Conservation (phyloP, 257 asterid species). For the Lycium barbarum region DNA sequence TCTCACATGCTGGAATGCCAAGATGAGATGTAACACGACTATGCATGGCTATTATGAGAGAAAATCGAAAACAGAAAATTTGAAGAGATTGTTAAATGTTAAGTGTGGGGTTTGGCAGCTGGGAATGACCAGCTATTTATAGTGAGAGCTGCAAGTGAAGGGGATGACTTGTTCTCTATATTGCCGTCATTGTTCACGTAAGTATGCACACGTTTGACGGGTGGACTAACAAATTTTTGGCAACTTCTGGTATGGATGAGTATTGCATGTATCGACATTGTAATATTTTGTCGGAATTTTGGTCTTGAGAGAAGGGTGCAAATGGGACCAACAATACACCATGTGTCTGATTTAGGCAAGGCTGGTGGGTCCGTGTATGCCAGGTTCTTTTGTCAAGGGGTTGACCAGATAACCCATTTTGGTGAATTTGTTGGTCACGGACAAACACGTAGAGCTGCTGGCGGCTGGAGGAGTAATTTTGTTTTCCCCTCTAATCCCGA, state of each 20-base stretch:
- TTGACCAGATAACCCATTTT: conserved; percentile 5
- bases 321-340: conserved; percentile 33
- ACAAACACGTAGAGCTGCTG: conserved; percentile 37
- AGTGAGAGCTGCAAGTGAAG: conserved; percentile 18
- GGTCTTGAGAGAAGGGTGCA: conserved; percentile 22
- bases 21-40: conserved; percentile 40
- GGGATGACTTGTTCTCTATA: not conserved
- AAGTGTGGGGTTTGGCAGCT: not conserved
- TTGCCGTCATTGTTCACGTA: conserved; percentile 30
- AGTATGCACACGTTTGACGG: not conserved
- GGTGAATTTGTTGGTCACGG: conserved; percentile 34
- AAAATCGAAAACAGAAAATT: not conserved
- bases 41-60: conserved; percentile 50
- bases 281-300: conserved; percentile 32
- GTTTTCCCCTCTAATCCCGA: too few species aligned
- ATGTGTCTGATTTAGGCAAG: not conserved
- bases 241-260: conserved; percentile 30
- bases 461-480: conserved; percentile 29
- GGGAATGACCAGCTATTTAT: conserved; percentile 24
- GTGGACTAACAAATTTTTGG: conserved; percentile 25
- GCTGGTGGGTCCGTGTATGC: conserved; percentile 34
- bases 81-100: too few species aligned
- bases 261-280: not conserved
- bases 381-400: conserved; percentile 39
- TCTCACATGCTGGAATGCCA: conserved; percentile 55